phyloP scores from a whole-genome alignment of 768 basidiomycete species.

The Kwoniella sp. region DNA sequence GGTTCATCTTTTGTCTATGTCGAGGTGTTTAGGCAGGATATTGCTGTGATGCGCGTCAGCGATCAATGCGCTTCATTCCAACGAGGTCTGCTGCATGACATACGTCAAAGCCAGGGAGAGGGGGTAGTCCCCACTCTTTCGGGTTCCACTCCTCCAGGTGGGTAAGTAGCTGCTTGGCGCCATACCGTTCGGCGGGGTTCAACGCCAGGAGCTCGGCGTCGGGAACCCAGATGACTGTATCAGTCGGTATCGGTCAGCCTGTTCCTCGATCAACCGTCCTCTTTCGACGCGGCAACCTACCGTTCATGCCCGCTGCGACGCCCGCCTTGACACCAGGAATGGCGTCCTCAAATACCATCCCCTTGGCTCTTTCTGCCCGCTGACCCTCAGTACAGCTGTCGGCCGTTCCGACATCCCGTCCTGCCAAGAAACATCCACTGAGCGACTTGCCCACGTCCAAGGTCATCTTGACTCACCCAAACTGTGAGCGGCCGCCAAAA shows the following conservation, averaged over 20 bases:
- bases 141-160: slow-evolving; percentile 42
- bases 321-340: slow-evolving; percentile 46
- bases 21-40: too few relatives aligned
- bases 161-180: slow-evolving; percentile 34
- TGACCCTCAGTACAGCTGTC: slow-evolving; percentile 36
- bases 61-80: too few relatives aligned
- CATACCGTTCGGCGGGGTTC: slow-evolving; percentile 35
- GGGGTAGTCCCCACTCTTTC: slow-evolving; percentile 38
- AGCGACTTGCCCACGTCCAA: too few relatives aligned
- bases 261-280: too few relatives aligned
- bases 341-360: slow-evolving; percentile 49
- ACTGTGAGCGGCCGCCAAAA: slow-evolving; percentile 45
- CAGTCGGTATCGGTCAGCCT: background rate
- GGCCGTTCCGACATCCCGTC: slow-evolving; percentile 42
- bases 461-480: slow-evolving; percentile 42
- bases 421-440: too few relatives aligned
- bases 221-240: slow-evolving; percentile 48
- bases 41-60: too few relatives aligned
- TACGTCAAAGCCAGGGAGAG: slow-evolving; percentile 12
- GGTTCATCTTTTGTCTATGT: background rate
- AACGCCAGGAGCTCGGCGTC: slow-evolving; percentile 39
- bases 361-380: slow-evolving; percentile 28
- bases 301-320: slow-evolving; percentile 48
- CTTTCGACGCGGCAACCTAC: slow-evolving; percentile 20
- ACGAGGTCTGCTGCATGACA: too few relatives aligned